phyloP scores from a whole-genome alignment of 495 filamentous ascomycete species.

The Aspergillus coremiiformis region DNA sequence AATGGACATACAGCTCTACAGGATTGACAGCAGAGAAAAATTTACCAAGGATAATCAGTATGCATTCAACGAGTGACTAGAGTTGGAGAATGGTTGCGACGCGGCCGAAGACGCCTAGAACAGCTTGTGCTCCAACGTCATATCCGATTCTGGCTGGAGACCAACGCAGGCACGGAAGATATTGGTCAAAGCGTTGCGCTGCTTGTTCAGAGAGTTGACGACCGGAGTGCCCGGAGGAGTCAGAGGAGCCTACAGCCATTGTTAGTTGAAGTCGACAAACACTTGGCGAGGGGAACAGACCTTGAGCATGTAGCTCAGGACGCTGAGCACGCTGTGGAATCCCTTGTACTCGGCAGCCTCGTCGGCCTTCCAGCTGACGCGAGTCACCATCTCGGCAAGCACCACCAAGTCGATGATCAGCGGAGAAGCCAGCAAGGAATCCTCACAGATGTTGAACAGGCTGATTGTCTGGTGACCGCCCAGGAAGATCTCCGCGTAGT shows the following conservation, averaged over 20 bases:
- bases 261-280: no score
- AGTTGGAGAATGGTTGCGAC: slow-evolving; percentile 18
- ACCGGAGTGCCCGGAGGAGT: slow-evolving; percentile 95
- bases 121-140: slow-evolving; percentile 99
- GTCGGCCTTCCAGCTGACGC: slow-evolving; percentile 80
- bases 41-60: neutral
- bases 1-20: no score
- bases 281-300: no score
- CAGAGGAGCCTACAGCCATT: no score
- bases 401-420: slow-evolving; percentile 95
- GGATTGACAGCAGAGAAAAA: neutral
- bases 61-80: slow-evolving; percentile 27
- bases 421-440: slow-evolving; percentile 94
- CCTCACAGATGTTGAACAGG: slow-evolving; percentile 98
- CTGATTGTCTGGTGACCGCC: slow-evolving; percentile 98
- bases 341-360: slow-evolving; percentile 67
- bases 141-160: slow-evolving; percentile 95
- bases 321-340: slow-evolving; percentile 96
- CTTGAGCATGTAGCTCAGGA: slow-evolving; percentile 99
- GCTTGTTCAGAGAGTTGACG: slow-evolving; percentile 93
- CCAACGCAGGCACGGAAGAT: slow-evolving; percentile 98
- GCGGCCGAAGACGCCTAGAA: slow-evolving; percentile 43
- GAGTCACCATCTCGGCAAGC: slow-evolving; percentile 94
- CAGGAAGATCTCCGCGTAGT: slow-evolving; percentile 99
- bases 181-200: slow-evolving; percentile 89